Percentiles rank a stretch among this genome's conserved stretches.
Conservation (phyloP, 257 asterid species). For the Solanum okadae region DNA sequence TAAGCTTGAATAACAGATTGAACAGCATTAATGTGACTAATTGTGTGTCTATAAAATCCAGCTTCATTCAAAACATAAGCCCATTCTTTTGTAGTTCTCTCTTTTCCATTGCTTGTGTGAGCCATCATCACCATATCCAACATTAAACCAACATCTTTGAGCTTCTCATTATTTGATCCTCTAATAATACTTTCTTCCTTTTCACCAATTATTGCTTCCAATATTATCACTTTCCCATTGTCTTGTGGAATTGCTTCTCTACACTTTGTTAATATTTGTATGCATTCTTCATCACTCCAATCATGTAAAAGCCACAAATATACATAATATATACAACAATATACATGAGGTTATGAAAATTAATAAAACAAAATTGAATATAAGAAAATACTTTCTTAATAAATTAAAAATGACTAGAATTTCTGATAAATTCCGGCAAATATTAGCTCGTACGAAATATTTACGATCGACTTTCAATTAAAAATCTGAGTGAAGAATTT, state of each 20-base stretch:
- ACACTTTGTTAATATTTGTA: conserved; percentile 36
- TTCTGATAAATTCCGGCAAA: not conserved
- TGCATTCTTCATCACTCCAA: conserved; percentile 68
- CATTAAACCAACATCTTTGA: conserved; percentile 31
- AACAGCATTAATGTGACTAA: conserved; percentile 7
- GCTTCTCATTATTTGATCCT: not conserved
- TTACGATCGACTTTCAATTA: not conserved
- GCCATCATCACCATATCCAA: conserved; percentile 73
- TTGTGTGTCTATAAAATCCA: conserved; percentile 32
- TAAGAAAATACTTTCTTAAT: not conserved
- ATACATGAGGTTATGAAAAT: not conserved
- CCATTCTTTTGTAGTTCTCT: conserved; percentile 51
- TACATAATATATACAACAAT: not conserved
- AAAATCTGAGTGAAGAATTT: fast-evolving
- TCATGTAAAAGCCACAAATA: conserved; percentile 59
- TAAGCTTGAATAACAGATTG: not conserved
- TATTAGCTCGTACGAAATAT: fast-evolving
- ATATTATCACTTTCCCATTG: conserved; percentile 48
- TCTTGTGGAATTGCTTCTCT: conserved; percentile 39
- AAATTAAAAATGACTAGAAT: not conserved
- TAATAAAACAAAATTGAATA: not conserved
- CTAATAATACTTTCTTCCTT: not conserved
- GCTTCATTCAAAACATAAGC: conserved; percentile 26
- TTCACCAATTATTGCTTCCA: conserved; percentile 47
- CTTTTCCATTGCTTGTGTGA: conserved; percentile 52